Evolutionary conservation across 495 filamentous ascomycete species (phyloP).

Genomic region (Aspergillus indologenus): DNA sequence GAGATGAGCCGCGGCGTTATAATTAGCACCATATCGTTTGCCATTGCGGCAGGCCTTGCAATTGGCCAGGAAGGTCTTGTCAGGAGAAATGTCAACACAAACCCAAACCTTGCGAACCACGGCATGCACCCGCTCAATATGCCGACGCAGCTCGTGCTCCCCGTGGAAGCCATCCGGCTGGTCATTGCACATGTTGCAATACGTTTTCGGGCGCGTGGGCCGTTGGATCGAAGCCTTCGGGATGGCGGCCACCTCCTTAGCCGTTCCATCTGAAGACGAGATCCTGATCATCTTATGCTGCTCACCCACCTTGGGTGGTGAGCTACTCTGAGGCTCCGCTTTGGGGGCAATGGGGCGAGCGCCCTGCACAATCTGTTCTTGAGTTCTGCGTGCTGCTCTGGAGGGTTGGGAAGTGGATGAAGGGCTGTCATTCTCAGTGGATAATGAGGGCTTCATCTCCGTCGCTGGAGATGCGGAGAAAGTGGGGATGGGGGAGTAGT

Average conservation of each 20-base stretch:
- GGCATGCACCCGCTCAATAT: constrained; percentile 77
- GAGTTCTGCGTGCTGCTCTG: constrained; percentile 40
- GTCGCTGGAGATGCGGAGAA: constrained; percentile 21
- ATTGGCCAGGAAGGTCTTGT: constrained; percentile 64
- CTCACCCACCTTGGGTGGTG: constrained; percentile 30
- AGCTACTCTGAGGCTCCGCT: constrained; percentile 26
- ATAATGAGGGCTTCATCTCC: constrained; percentile 38
- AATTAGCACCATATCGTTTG: constrained; percentile 88
- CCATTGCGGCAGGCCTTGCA: constrained; percentile 80
- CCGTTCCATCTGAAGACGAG: constrained; percentile 56
- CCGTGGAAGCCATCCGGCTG: constrained; percentile 87
- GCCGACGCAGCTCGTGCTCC: constrained; percentile 87
- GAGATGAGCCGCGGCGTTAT: constrained; percentile 92
- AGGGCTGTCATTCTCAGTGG: constrained; percentile 29
- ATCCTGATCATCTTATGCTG: constrained; percentile 53
- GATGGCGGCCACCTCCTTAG: constrained; percentile 61
- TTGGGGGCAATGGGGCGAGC: constrained; percentile 48
- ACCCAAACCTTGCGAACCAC: constrained; percentile 75
- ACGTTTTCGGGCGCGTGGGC: constrained; percentile 71
- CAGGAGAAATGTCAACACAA: constrained; percentile 63
- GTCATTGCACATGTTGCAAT: constrained; percentile 69
- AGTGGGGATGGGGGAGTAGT: constrained; percentile 18
- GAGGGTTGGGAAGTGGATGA: constrained; percentile 32
- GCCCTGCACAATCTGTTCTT: constrained; percentile 43
- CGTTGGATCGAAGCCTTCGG: constrained; percentile 70